Evolutionary conservation across 139 green algal species (phyloP), one percentile per base, ranked within the genome.

Genomic region (Chlamydomonas sp.): DNA sequence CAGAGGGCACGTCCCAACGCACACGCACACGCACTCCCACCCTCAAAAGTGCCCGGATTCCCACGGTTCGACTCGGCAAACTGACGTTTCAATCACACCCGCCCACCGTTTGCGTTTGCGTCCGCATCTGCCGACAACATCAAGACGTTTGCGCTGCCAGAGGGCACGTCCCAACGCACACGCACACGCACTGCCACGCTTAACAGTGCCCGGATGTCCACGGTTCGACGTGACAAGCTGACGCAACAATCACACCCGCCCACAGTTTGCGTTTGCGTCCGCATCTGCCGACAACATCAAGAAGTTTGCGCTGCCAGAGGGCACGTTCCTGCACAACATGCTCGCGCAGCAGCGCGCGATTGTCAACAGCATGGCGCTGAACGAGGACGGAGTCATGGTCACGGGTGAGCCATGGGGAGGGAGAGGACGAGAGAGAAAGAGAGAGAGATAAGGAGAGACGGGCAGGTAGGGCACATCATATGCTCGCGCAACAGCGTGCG

Each of bases 271-370:
- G 29, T 98, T 99, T 83, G 83, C 77, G 0, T 91, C 84, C 5
- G 85, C 83, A 2, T 87, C 77, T 0, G 94, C 94, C 2, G 95
- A 98, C 81, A 97, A 97, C 84, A 92, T 98, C 69, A 99, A 99
- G 83, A 99, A 99, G 88, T 98, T 90, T 81, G 82, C 81, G 59
- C 84, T 91, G 36, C 76, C 78, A 10, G 20, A 67, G 13, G 71
- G 66, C 29, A 47, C 48, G 31, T 98, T 99, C 80, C 77, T 97
- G 77, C 91, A 97, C 84, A 98, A 98, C 84, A 96, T 94, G 83
- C 82, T 98, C 69, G 77, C 88, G 67, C 84, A 97, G 68, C 95
- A 97, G 81, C 69, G 74, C 36, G 78, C 90, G 24, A 98, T 99
- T 75, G 77, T 99, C 62, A 98, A 98, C 82, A 71, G 76, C 5